Conservation (phyloP, 179 eudicot genomes). For the Spergularia azorica region DNA sequence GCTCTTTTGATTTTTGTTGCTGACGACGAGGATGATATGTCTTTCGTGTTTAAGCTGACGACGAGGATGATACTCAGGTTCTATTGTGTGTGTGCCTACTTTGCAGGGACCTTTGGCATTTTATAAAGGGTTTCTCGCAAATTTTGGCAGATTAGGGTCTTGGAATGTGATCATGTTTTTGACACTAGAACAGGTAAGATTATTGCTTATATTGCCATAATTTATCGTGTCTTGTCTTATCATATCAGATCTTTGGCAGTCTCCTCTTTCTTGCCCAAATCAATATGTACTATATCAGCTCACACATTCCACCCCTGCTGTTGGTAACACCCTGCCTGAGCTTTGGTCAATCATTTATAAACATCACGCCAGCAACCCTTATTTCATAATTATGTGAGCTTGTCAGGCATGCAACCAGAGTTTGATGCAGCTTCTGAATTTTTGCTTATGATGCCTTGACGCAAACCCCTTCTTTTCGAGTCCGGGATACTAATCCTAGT, state of each 20-base stretch:
- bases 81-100: neutral
- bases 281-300: neutral
- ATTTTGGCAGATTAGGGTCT: constrained; percentile 73
- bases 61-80: neutral
- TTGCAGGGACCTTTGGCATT: constrained; percentile 77
- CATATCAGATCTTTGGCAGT: neutral
- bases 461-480: neutral
- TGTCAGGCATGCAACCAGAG: neutral
- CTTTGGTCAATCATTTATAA: neutral
- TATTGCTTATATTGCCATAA: neutral
- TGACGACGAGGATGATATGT: neutral
- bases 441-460: neutral
- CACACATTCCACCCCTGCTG: neutral
- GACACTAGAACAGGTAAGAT: constrained; percentile 76
- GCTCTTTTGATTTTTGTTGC: neutral
- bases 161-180: constrained; percentile 88
- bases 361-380: constrained; percentile 2
- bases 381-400: neutral
- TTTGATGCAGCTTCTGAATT: neutral
- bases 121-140: constrained; percentile 83
- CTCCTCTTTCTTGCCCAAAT: neutral
- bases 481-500: neutral
- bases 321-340: neutral
- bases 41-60: neutral
- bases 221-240: neutral